Conservation (phyloP, 2,329 filamentous ascomycete species). For the Teratosphaeria pseudoeucalypti region DNA sequence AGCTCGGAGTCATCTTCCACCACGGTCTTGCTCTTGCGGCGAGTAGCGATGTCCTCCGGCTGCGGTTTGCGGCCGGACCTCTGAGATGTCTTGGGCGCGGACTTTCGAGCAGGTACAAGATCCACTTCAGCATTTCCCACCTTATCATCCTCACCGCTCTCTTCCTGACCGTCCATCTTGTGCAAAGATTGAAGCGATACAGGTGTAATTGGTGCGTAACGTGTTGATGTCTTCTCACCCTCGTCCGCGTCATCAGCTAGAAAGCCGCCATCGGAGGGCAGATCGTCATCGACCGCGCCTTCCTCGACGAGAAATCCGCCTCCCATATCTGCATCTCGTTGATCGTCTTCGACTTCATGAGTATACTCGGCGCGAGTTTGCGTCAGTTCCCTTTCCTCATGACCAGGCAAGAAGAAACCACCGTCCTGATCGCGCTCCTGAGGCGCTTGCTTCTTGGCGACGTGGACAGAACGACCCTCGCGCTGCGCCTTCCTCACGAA, state of each 20-base stretch:
- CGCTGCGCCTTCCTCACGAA: conserved; percentile 29
- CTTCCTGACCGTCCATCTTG: conserved; percentile 13
- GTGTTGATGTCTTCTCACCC: conserved; percentile 3
- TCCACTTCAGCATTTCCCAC: background rate
- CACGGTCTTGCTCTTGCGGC: background rate
- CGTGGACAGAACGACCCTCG: conserved; percentile 9
- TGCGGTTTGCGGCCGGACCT: conserved; percentile 1
- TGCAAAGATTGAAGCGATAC: conserved; percentile 18
- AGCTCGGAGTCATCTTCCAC: background rate
- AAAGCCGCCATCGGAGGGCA: conserved; percentile 27
- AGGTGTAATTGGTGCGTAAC: conserved; percentile 12
- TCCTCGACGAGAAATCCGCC: conserved; percentile 20
- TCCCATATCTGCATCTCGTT: conserved; percentile 9
- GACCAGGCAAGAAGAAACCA: conserved; percentile 32
- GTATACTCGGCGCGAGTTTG: conserved; percentile 15
- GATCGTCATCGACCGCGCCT: conserved; percentile 11
- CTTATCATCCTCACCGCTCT: conserved; percentile 10
- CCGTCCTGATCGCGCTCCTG: conserved; percentile 23
- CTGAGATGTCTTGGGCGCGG: background rate
- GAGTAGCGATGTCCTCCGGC: background rate
- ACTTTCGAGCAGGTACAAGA: background rate
- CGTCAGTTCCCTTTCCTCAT: conserved; percentile 25
- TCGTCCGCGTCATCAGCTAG: conserved; percentile 26
- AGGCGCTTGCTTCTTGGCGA: conserved; percentile 9
- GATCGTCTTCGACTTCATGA: conserved; percentile 7